Percentiles rank a stretch among this genome's conserved stretches.
Conservation (phyloP, 371 early-diverging fungal species). For the Amoeboaphelidium occidentale region DNA sequence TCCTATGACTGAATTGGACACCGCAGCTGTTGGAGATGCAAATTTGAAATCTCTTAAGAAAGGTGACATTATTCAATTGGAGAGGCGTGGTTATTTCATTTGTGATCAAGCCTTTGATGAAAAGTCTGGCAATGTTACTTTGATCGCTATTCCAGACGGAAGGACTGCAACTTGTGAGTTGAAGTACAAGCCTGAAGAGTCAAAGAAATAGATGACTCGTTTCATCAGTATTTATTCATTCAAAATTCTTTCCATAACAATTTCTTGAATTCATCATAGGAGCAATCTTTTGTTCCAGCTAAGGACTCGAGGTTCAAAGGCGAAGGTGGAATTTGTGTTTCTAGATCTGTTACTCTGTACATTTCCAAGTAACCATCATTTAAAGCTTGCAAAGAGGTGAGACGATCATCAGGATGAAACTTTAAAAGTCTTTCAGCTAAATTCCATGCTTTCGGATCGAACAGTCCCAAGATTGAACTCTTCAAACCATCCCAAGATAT, state of each 20-base stretch:
- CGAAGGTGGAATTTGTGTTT: too few species aligned
- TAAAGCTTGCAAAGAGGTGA: too few species aligned
- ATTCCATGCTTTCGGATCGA: too few species aligned
- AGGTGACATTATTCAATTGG: conserved; percentile 85
- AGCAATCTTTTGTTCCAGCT: too few species aligned
- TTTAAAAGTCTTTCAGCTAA: too few species aligned
- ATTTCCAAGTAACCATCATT: too few species aligned
- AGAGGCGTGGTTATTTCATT: conserved; percentile 93
- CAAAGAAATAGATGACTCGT: not conserved
- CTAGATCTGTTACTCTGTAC: too few species aligned
- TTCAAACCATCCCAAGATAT: too few species aligned
- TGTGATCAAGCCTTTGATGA: conserved; percentile 32
- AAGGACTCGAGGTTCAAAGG: too few species aligned
- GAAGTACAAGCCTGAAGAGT: not conserved
- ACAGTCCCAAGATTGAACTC: too few species aligned
- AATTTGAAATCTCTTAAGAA: conserved; percentile 16
- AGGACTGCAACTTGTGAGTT: not conserved
- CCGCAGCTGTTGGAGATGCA: conserved; percentile 20
- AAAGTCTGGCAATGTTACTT: not conserved
- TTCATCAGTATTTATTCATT: not conserved
- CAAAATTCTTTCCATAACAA: not conserved
- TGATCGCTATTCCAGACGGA: not conserved
- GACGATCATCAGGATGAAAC: too few species aligned
- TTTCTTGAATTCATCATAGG: too few species aligned
- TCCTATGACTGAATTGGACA: conserved; percentile 45